Conservation (phyloP, 768 basidiomycete genomes). For the Termitomyces sp. region DNA sequence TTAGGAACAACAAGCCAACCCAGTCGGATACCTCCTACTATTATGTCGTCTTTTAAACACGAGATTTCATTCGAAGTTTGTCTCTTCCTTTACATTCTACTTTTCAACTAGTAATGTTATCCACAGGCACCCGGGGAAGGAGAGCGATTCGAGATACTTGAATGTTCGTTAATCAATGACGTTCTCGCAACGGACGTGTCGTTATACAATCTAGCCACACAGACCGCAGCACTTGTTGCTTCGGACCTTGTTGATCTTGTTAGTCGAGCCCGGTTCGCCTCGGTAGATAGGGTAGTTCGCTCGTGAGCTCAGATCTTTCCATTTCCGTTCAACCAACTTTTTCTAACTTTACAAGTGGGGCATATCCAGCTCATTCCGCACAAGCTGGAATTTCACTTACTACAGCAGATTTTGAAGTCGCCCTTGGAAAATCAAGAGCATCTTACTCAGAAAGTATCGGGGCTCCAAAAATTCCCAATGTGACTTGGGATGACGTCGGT, state of each 20-base stretch:
- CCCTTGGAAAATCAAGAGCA: slow-evolving; percentile 64
- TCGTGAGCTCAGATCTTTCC: too few species aligned
- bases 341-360: slow-evolving; percentile 14
- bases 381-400: slow-evolving; percentile 39
- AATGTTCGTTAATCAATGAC: slow-evolving; percentile 31
- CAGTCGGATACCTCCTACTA: slow-evolving; percentile 53
- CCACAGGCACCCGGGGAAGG: slow-evolving; percentile 74
- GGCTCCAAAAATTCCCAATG: slow-evolving; percentile 93
- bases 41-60: slow-evolving; percentile 80
- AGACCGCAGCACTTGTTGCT: slow-evolving; percentile 88
- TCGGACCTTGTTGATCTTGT: slow-evolving; percentile 74
- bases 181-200: slow-evolving; percentile 73
- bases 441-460: slow-evolving; percentile 91
- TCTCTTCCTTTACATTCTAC: not conserved
- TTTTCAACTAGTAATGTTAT: not conserved
- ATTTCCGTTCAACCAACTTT: not conserved
- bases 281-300: slow-evolving; percentile 41
- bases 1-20: slow-evolving; percentile 68
- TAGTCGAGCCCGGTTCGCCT: slow-evolving; percentile 45
- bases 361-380: slow-evolving; percentile 19
- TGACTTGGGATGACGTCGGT: slow-evolving; percentile 97
- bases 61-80: slow-evolving; percentile 70
- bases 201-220: slow-evolving; percentile 62
- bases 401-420: slow-evolving; percentile 63
- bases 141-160: slow-evolving; percentile 62